Base-by-base conservation (phyloP, 2,329 filamentous ascomycete species). In the Botrytis elliptica region DNA sequence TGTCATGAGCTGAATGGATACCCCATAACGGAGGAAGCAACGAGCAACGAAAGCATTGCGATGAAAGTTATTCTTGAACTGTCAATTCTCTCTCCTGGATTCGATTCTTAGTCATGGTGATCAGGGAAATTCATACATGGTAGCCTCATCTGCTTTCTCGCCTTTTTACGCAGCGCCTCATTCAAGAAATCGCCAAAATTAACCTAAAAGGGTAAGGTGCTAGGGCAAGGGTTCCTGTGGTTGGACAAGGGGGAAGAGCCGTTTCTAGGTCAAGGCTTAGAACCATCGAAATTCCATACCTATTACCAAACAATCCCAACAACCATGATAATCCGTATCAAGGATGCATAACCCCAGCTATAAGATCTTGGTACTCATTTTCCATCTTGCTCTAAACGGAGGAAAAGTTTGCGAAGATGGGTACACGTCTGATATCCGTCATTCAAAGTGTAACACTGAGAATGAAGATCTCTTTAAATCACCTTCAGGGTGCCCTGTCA, bases 1-100 rank as follows among this genome's bases (percentile, higher is more conserved):
- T 38, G 25, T 55, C 63, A 44, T 52, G 29, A 72, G 70, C 62
- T 72, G 63, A 72, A 72, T 49, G 44, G 33, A 33, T 59, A 46
- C 25, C 59, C 69, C 69, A 64, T 67, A 57, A 72, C 38, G 70
- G 44, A 72, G 70, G 70, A 72, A 67, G 60, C 40, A 60, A 67
- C 38, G 29, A 60, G 49, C 14, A 72, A 44, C 25, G 29, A 68
- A 49, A 60, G 70, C 52, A 68, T 68, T 33, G 59, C 46, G 20
- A 40, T 60, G 16, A 60, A 66, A 68, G 42, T 60, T 60, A 72
- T 71, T 65, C 36, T 71, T 33, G 59, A 65, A 38, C 36, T 71
- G 25, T 44, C 59, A 29, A n/a, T 52, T 40, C 25, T 65, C 44
- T 57, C 36, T 29, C 29, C 40, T 38, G 25, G 3, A 36, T 55